Base-by-base conservation (phyloP, 176 grass and related monocot genomes). In the Musa itinerans region DNA sequence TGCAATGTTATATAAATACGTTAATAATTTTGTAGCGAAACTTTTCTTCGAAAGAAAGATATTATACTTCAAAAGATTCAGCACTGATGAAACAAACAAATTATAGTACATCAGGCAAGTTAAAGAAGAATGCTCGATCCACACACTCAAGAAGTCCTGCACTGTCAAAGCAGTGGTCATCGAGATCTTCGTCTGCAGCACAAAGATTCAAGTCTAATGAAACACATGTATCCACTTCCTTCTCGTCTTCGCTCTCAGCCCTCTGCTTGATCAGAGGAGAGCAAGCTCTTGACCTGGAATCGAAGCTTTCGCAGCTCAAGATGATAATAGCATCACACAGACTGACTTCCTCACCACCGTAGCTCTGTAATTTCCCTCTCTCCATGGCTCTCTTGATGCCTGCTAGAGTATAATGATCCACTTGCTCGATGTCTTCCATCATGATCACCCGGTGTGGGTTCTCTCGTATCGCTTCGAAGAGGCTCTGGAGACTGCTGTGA, bases 251-350 rank as follows among this genome's bases (percentile, higher is more conserved):
- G 1, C 16, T 17, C 2, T 61, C 57, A 2, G 16, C 57, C 57
- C 9, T 61, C 17, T 61, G 57, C 57, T 61, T 61, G 0, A 61
- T 13, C 57, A 19, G 57, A 3, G 57, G 57, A 19, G 50, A 43
- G 34, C 34, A 43, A 43, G 34, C 34, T 43, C 34, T 43, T 43
- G 34, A 43, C 34, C 34, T 43, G 34, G 34, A 43, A 43, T 43
- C 34, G 34, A 43, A 43, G 34, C 34, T 43, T 43, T 43, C 34
- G 34, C 34, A 43, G 6, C 34, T 89, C 71, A 99, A 63, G 52
- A 99, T 74, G 69, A 99, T 11, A 58, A 99, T 94, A 26, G 84
- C 80, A 63, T 94, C 90, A 68, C 75, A 64, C 22, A 94, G 58
- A 68, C 55, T 56, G 55, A 86, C 73, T 58, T 94, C 86, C 48